phyloP scores from a whole-genome alignment of 1,284 basidiomycete species.

The Heterobasidion parviporum region DNA sequence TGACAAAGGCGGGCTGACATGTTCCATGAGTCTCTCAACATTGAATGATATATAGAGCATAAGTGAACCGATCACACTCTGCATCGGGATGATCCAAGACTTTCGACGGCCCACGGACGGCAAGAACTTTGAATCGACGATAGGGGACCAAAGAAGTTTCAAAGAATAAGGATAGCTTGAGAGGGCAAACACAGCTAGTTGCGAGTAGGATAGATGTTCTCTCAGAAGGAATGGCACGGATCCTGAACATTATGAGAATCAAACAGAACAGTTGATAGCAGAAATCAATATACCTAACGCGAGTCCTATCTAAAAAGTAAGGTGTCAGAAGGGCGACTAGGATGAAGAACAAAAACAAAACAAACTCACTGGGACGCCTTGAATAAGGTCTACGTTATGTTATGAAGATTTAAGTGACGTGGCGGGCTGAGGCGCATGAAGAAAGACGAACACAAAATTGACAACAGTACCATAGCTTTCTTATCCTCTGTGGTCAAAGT shows the following conservation, averaged over 20 bases:
- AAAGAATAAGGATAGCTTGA: constrained; percentile 96
- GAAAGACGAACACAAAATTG: constrained; percentile 70
- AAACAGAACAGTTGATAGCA: background rate
- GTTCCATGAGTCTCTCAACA: constrained; percentile 74
- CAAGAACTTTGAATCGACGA: constrained; percentile 90
- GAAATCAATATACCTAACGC: constrained; percentile 47
- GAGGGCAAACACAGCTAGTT: constrained; percentile 91
- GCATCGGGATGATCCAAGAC: constrained; percentile 99
- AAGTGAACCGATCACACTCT: constrained; percentile 80
- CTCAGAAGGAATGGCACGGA: constrained; percentile 96
- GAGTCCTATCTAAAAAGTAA: constrained; percentile 49
- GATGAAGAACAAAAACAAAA: constrained; percentile 10
- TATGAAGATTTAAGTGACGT: constrained; percentile 6
- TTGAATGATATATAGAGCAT: constrained; percentile 86
- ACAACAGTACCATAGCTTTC: constrained; percentile 79
- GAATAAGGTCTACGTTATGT: constrained; percentile 67
- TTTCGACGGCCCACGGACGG: constrained; percentile 83
- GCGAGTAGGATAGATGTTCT: constrained; percentile 92
- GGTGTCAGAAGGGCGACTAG: constrained; percentile 1
- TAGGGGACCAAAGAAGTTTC: constrained; percentile 96
- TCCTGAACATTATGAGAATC: constrained; percentile 36
- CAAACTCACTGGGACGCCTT: constrained; percentile 87
- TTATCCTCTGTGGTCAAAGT: constrained; percentile 70
- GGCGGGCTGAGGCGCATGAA: background rate
- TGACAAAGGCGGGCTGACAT: constrained; percentile 42